Percentiles rank a stretch among this genome's conserved stretches.
phyloP scores from a whole-genome alignment of 2,329 filamentous ascomycete species.

The Sporothrix dimorphospora region DNA sequence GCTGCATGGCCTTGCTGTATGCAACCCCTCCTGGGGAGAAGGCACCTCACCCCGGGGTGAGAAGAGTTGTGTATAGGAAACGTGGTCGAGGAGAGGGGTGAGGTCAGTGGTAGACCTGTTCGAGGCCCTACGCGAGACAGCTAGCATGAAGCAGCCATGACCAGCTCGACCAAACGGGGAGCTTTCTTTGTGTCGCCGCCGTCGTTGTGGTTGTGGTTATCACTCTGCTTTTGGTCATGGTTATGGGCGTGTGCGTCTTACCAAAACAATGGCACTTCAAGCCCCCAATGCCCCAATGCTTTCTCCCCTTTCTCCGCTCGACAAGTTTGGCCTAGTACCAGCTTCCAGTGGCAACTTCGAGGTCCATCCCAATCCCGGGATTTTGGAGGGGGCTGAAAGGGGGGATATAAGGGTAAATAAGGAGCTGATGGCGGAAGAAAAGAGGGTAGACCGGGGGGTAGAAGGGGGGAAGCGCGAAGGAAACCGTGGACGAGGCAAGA shows the following conservation, averaged over 20 bases:
- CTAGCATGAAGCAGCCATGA: neutral
- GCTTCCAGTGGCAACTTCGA: neutral
- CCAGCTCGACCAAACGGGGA: neutral
- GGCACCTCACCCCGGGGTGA: neutral
- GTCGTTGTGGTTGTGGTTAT: neutral
- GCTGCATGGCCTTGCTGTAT: neutral
- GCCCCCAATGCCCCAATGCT: neutral
- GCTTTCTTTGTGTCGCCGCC: neutral
- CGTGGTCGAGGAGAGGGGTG: neutral
- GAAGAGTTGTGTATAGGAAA: neutral
- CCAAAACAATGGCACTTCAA: neutral
- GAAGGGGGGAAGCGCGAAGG: neutral
- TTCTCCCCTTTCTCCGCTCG: neutral
- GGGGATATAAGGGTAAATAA: neutral
- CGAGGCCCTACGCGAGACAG: neutral
- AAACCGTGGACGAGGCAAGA: neutral
- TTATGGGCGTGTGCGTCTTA: neutral
- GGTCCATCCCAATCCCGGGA: neutral
- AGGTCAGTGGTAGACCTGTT: neutral
- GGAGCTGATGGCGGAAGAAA: conserved; percentile 7
- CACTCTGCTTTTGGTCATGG: neutral
- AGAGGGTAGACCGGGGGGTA: neutral
- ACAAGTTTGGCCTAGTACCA: neutral
- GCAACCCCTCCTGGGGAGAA: neutral
- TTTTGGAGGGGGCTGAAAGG: conserved; percentile 7